Evolutionary conservation across 768 basidiomycete genomes (phyloP).

Genomic region (Amanita rubescens): DNA sequence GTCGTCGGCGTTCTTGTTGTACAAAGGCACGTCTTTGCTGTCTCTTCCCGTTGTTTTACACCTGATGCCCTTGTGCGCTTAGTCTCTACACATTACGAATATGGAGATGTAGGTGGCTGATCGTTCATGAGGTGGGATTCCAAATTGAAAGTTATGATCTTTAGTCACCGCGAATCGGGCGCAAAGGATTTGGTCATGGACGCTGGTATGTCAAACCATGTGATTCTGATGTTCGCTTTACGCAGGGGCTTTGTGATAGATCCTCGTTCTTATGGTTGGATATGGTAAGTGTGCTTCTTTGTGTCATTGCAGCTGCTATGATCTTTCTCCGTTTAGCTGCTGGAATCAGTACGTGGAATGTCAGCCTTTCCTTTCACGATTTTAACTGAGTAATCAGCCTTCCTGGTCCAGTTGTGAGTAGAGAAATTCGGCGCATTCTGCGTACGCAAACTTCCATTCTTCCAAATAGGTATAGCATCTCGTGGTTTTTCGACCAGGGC

Average conservation of each 20-base stretch:
- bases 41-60: neutral
- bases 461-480: neutral
- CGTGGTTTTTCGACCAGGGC: neutral
- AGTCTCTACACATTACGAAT: neutral
- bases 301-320: neutral
- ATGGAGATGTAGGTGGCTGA: neutral
- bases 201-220: neutral
- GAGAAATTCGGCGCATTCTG: neutral
- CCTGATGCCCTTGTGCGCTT: neutral
- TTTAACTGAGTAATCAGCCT: neutral
- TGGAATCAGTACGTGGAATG: neutral
- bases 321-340: neutral
- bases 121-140: neutral
- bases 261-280: neutral
- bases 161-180: neutral
- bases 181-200: neutral
- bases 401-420: neutral
- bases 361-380: neutral
- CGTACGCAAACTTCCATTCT: neutral
- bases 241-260: neutral
- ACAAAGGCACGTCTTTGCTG: neutral
- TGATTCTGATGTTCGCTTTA: neutral
- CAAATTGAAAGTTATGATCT: neutral
- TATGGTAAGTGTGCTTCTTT: neutral
- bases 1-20: neutral